Conservation (phyloP, 352 stramenopile species). For the Pythium rishiriense region DNA sequence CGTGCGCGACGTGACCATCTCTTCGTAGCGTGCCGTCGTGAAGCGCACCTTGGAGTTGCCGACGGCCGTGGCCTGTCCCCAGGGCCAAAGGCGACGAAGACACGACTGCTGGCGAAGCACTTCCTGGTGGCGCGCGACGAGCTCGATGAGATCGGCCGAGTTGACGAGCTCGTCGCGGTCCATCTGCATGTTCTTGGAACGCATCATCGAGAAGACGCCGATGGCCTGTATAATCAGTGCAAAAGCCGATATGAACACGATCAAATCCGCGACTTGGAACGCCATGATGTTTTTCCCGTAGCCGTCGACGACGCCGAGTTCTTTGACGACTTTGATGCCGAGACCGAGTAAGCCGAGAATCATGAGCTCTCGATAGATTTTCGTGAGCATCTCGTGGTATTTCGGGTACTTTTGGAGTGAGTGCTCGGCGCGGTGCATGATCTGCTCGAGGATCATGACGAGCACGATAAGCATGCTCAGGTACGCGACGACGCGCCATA, state of each 20-base stretch:
- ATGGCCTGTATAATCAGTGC: slow-evolving; percentile 35
- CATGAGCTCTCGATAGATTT: slow-evolving; percentile 36
- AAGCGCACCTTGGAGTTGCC: slow-evolving; percentile 3
- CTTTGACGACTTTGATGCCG: slow-evolving; percentile 36
- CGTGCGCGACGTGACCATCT: slow-evolving; percentile 22
- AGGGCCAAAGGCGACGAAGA: slow-evolving; percentile 10
- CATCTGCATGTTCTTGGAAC: slow-evolving; percentile 29
- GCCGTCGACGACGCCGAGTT: slow-evolving; percentile 12
- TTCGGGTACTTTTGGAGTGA: slow-evolving; percentile 48
- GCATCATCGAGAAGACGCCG: slow-evolving; percentile 30
- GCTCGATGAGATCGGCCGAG: slow-evolving; percentile 25
- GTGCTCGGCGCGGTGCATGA: slow-evolving; percentile 53
- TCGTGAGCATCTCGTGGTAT: slow-evolving; percentile 65
- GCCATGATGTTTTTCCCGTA: slow-evolving; percentile 30
- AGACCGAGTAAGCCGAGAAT: slow-evolving; percentile 34
- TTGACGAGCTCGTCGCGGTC: slow-evolving; percentile 27
- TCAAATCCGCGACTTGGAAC: slow-evolving; percentile 38
- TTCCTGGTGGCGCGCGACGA: slow-evolving; percentile 25
- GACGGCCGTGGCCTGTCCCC: background rate
- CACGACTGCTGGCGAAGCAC: slow-evolving; percentile 10
- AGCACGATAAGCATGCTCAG: slow-evolving; percentile 48
- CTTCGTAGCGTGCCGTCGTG: slow-evolving; percentile 4
- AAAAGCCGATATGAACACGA: slow-evolving; percentile 35
- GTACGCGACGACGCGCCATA: slow-evolving; percentile 49
- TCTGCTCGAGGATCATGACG: slow-evolving; percentile 48